A percentile compares a stretch with the other conserved stretches of the same genome.
Conservation (phyloP, 305 asterid genomes). For the Fraxinus angustifolia region DNA sequence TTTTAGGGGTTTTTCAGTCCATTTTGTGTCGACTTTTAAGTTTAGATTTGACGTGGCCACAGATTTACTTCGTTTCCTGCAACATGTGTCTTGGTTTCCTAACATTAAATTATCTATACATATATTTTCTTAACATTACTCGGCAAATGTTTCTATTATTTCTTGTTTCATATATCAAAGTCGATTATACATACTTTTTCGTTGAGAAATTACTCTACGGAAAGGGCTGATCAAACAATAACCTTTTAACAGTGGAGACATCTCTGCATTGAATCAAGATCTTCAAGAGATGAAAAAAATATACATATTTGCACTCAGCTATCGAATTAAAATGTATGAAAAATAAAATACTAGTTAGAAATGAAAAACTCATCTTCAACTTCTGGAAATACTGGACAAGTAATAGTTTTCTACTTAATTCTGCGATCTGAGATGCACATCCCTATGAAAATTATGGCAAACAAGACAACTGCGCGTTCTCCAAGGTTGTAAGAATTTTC, state of each 20-base stretch:
- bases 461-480: neutral
- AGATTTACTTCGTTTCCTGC: slow-evolving; percentile 31
- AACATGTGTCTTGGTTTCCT: slow-evolving; percentile 22
- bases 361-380: neutral
- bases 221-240: neutral
- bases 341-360: neutral
- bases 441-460: neutral
- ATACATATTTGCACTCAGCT: neutral
- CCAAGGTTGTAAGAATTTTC: neutral
- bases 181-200: neutral
- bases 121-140: neutral
- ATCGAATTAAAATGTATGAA: neutral
- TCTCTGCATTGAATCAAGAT: neutral
- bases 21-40: slow-evolving; percentile 29
- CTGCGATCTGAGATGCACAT: neutral
- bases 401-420: neutral
- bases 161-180: neutral
- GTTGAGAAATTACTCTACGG: neutral
- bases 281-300: neutral
- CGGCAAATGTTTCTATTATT: neutral
- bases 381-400: neutral
- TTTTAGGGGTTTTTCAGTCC: slow-evolving; percentile 37
- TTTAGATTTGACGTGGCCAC: slow-evolving; percentile 34
- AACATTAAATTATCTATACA: neutral
- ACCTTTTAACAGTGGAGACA: neutral